phyloP scores from a whole-genome alignment of 2,329 filamentous ascomycete genomes.

The Dendrostoma leiphaemia region DNA sequence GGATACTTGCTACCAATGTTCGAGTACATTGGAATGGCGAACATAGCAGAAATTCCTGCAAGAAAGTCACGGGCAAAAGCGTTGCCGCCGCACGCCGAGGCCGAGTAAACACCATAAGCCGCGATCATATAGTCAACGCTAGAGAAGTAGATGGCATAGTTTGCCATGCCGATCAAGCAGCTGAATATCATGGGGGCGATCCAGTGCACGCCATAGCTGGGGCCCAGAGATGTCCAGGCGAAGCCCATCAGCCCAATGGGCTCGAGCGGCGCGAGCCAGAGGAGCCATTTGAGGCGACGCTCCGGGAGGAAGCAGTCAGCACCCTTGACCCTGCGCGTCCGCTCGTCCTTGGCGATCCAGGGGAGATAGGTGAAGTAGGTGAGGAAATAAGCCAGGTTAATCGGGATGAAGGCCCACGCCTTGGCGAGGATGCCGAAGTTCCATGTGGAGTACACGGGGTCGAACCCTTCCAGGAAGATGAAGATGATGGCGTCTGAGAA shows the following conservation, averaged over 20 bases:
- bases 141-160: conserved; percentile 62
- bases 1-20: conserved; percentile 40
- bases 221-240: conserved; percentile 58
- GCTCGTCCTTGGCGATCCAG: conserved; percentile 38
- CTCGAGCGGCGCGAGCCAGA: conserved; percentile 57
- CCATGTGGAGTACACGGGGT: conserved; percentile 69
- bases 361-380: conserved; percentile 56
- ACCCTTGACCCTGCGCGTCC: conserved; percentile 41
- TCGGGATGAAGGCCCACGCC: conserved; percentile 21
- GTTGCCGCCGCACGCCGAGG: conserved; percentile 59
- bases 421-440: conserved; percentile 28
- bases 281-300: conserved; percentile 57
- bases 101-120: conserved; percentile 64
- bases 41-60: conserved; percentile 61
- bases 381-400: conserved; percentile 51
- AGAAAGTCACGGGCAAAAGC: conserved; percentile 65
- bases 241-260: conserved; percentile 63
- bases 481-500: conserved; percentile 76
- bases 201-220: conserved; percentile 50
- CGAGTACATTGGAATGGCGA: conserved; percentile 53
- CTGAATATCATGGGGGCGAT: conserved; percentile 60
- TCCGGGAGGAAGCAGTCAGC: conserved; percentile 43
- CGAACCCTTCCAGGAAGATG: conserved; percentile 72
- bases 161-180: conserved; percentile 60
- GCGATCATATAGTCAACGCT: conserved; percentile 69